These are phyloP conservation scores for Sarocladiaceae sp. DNA, from an alignment of 2,329 filamentous ascomycete genomes.

Conservation along the genomic window DNA sequence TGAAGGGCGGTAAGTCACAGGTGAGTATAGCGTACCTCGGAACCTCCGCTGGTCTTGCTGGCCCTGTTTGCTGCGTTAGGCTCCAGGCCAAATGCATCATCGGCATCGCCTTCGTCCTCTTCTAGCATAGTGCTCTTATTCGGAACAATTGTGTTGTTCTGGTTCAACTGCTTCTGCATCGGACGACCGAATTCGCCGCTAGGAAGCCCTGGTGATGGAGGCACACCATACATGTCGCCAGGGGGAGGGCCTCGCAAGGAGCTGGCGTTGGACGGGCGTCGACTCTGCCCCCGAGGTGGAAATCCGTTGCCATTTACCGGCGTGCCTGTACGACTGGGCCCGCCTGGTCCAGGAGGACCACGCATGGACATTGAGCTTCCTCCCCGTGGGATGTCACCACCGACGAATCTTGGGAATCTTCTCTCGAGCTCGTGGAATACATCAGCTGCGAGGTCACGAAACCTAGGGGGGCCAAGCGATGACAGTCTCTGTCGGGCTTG, in stretches of 20 bases:
- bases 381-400: constrained; percentile 59
- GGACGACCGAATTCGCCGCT: constrained; percentile 67
- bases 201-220: constrained; percentile 51
- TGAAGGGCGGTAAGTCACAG: background rate
- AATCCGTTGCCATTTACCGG: constrained; percentile 52
- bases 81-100: constrained; percentile 50
- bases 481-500: constrained; percentile 94
- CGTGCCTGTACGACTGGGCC: constrained; percentile 53
- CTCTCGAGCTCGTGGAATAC: constrained; percentile 94
- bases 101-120: constrained; percentile 70
- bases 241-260: constrained; percentile 46
- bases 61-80: constrained; percentile 20
- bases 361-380: constrained; percentile 64
- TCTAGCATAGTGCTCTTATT: constrained; percentile 98
- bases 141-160: constrained; percentile 92
- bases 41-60: constrained; percentile 26
- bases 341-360: constrained; percentile 19
- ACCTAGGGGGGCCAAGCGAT: constrained; percentile 77
- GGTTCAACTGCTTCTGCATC: constrained; percentile 74
- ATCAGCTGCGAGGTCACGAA: constrained; percentile 88
- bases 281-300: constrained; percentile 44
- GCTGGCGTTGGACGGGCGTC: constrained; percentile 55
- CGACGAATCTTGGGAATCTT: constrained; percentile 75
- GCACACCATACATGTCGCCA: constrained; percentile 44
- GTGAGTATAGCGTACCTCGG: constrained; percentile 30